Base-by-base conservation (phyloP, 345 rosid genomes). In the Camelina sativa region DNA sequence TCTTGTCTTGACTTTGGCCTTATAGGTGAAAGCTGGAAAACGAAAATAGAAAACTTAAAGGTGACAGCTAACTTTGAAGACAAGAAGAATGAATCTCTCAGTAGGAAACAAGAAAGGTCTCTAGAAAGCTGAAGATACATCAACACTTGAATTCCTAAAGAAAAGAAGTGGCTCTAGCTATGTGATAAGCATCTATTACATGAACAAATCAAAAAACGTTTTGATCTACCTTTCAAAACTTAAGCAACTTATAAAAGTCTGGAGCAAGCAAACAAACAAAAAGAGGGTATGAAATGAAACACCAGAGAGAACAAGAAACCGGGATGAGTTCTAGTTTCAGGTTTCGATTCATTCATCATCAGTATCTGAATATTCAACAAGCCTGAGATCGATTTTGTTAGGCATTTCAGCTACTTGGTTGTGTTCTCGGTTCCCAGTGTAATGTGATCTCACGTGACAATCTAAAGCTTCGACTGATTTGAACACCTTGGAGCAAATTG, bases 401-500 rank as follows among this genome's bases (percentile, higher is more conserved):
- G 30, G 81, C 78, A 78, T 79, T 10, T 84, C 82, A 64, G 80
- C 61, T 63, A 74, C 79, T 7, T 85, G 40, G 41, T 38, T 38
- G 41, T 10, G 41, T 38, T 38, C 41, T 38, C 10, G 79, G 47
- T 80, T 84, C 61, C 79, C 97, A 69, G 80, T 65, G 75, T 83
- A 85, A 82, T 94, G 97, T 76, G 97, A 87, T 85, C 96, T 83
- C 86, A 91, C 91, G 79, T 94, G 98, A 17, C 96, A 93, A 38
- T 93, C 97, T 71, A 94, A 79, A 44, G 95, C 98, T 81, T 94
- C 95, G 41, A 93, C 98, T 50, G 98, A 91, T 72, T 81, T 82
- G 75, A 88, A 94, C 62, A 88, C 85, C 83, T 80, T 86, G 70
- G 73, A 87, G 85, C 97, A 94, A 77, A 91, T 82, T 3, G 96